Evolutionary conservation across 2,329 filamentous ascomycete species (phyloP).

Genomic region (Trichoderma sp.): DNA sequence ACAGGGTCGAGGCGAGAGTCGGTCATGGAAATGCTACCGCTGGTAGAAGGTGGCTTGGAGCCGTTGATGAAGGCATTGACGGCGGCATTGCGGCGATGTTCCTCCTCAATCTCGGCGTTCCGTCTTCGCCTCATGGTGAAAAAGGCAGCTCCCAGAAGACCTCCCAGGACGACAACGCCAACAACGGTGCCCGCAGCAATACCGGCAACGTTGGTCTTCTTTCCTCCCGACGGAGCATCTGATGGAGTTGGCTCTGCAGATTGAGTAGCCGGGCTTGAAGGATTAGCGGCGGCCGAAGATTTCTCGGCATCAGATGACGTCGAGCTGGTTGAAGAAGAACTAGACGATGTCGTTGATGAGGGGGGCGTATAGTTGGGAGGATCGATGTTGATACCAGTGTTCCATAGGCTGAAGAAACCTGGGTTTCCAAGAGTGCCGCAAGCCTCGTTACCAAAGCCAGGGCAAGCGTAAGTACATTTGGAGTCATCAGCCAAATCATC

Average conservation of each 20-base stretch:
- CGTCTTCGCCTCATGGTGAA: constrained; percentile 75
- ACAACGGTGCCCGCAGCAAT: constrained; percentile 89
- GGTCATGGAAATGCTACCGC: constrained; percentile 68
- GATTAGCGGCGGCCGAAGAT: constrained; percentile 6
- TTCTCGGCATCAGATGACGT: neutral
- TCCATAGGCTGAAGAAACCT: constrained; percentile 49
- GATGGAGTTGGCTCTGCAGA: constrained; percentile 28
- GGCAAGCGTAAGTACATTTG: constrained; percentile 67
- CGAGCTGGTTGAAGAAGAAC: neutral
- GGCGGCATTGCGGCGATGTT: constrained; percentile 78
- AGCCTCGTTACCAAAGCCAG: constrained; percentile 60
- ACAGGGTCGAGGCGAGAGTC: constrained; percentile 87
- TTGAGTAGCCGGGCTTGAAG: constrained; percentile 31
- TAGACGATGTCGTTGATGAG: constrained; percentile 30
- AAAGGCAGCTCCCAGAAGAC: constrained; percentile 67
- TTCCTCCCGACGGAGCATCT: constrained; percentile 32
- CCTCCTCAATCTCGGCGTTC: constrained; percentile 77
- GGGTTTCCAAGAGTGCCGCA: constrained; percentile 52
- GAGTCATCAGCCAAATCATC: constrained; percentile 55
- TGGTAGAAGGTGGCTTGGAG: constrained; percentile 62
- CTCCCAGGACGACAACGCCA: constrained; percentile 70
- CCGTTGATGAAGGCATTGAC: constrained; percentile 74
- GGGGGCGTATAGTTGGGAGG: constrained; percentile 33
- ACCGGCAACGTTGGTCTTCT: constrained; percentile 70
- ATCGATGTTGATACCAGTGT: constrained; percentile 50